phyloP scores from a whole-genome alignment of 129 eudicot genomes.

The Erigeron canadensis region DNA sequence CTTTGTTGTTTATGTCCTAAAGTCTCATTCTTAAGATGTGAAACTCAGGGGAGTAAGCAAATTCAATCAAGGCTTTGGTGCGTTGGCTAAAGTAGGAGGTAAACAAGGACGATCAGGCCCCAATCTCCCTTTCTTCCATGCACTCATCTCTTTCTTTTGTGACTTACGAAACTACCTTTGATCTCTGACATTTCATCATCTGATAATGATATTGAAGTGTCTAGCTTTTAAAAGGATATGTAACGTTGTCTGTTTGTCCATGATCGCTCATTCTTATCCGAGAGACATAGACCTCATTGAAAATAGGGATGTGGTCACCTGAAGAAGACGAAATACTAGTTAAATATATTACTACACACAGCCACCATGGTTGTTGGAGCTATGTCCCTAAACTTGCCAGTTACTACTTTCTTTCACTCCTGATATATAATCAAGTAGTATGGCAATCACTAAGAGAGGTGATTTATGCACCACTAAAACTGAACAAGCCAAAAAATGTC shows the following conservation, averaged over 20 bases:
- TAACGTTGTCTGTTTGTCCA: conserved; percentile 8
- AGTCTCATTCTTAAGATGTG: background rate
- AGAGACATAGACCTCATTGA: conserved; percentile 40
- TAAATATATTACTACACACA: conserved; percentile 50
- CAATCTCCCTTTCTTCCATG: background rate
- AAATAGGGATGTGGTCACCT: conserved; percentile 80
- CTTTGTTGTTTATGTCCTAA: background rate
- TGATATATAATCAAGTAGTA: too few species aligned
- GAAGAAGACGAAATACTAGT: conserved; percentile 75
- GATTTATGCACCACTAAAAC: too few species aligned
- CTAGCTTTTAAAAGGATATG: background rate
- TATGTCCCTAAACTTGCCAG: conserved; percentile 38
- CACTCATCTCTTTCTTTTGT: conserved; percentile 15
- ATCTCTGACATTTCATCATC: conserved; percentile 15
- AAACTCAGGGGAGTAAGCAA: background rate
- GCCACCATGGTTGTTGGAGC: conserved; percentile 69
- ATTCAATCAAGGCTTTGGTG: background rate
- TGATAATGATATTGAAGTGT: conserved; percentile 11
- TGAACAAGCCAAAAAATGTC: too few species aligned
- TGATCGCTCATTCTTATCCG: background rate
- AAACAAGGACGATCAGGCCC: conserved; percentile 11
- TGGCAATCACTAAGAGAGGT: too few species aligned
- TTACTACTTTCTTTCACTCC: too few species aligned
- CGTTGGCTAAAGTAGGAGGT: conserved; percentile 7
- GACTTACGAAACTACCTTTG: background rate